These are phyloP conservation scores for Zychaea mexicana DNA, from an alignment of 371 early-diverging fungal species.

Conservation along the genomic window DNA sequence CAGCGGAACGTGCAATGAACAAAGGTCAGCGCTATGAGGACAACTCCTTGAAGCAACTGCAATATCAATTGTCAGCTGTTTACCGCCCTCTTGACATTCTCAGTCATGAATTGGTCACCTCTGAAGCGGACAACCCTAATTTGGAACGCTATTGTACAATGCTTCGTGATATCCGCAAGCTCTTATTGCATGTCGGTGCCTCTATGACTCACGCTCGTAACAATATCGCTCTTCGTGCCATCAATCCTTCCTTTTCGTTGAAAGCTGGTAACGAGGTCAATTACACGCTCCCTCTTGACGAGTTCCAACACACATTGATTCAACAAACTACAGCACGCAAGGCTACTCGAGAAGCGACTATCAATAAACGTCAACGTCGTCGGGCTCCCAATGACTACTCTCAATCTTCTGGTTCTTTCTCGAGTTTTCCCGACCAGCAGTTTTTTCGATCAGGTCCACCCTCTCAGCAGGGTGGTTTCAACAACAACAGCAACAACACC, in stretches of 20 bases:
- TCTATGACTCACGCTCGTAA: too few relatives aligned
- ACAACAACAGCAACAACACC: neutral
- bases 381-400: neutral
- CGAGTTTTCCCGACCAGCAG: too few relatives aligned
- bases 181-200: too few relatives aligned
- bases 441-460: conserved; percentile 1
- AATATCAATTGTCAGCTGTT: too few relatives aligned
- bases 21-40: too few relatives aligned
- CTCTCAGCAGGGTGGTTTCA: conserved; percentile 2
- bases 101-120: too few relatives aligned
- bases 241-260: neutral
- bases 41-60: too few relatives aligned
- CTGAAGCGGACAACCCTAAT: too few relatives aligned
- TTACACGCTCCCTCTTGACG: neutral
- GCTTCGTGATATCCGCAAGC: too few relatives aligned
- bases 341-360: neutral
- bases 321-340: neutral
- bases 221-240: neutral
- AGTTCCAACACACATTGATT: neutral
- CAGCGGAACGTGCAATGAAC: too few relatives aligned
- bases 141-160: too few relatives aligned
- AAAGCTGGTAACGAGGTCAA: neutral
- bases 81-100: too few relatives aligned
- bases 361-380: neutral
- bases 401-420: neutral